These are phyloP conservation scores for Neodidymelliopsis sp. DNA, from an alignment of 2,329 filamentous ascomycete species.

Conservation along the genomic window DNA sequence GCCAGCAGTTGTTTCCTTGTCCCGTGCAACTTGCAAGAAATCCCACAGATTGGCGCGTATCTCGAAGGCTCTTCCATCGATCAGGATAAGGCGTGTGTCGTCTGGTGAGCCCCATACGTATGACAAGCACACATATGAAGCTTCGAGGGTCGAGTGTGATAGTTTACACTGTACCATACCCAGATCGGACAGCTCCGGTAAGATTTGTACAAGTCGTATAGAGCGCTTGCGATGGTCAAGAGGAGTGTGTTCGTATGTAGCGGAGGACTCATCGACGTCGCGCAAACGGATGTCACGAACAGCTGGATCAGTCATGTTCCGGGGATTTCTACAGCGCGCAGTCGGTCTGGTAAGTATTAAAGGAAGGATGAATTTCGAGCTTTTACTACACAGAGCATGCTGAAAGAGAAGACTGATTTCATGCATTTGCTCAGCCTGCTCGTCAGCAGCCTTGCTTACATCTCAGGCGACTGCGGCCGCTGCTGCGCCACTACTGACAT, in stretches of 20 bases:
- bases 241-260: neutral
- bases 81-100: neutral
- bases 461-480: too few relatives aligned
- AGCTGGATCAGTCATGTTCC: neutral
- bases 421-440: too few relatives aligned
- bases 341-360: too few relatives aligned
- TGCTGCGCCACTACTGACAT: too few relatives aligned
- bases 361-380: too few relatives aligned
- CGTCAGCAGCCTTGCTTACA: too few relatives aligned
- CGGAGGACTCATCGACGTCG: neutral
- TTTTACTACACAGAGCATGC: too few relatives aligned
- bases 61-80: slow-evolving; percentile 1
- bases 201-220: slow-evolving; percentile 1
- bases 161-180: slow-evolving; percentile 10
- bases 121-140: slow-evolving; percentile 12
- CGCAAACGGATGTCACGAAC: neutral
- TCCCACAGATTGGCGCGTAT: slow-evolving; percentile 12
- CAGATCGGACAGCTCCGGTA: neutral
- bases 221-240: neutral
- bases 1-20: neutral
- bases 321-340: too few relatives aligned
- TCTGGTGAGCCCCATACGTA: slow-evolving; percentile 14
- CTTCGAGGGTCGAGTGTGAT: slow-evolving; percentile 1
- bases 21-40: slow-evolving; percentile 5
- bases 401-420: too few relatives aligned